Percentiles rank a stretch among this genome's conserved stretches.
phyloP scores from a whole-genome alignment of 495 filamentous ascomycete species.

The Penicillium ochrochloron region DNA sequence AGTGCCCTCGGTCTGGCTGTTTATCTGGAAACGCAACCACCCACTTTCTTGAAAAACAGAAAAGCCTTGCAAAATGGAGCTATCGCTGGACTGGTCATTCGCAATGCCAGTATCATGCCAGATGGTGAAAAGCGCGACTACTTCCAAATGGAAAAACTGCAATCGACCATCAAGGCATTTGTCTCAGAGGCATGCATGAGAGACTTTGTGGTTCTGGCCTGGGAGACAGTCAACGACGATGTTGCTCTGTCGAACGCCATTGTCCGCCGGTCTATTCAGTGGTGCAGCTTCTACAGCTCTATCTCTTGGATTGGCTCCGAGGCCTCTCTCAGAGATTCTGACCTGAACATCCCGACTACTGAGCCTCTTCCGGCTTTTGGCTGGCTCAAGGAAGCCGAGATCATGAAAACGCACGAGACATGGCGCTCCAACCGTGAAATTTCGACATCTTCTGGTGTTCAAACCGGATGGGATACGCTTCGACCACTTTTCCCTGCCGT shows the following conservation, averaged over 20 bases:
- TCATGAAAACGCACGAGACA: conserved; percentile 56
- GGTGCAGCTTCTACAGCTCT: conserved; percentile 62
- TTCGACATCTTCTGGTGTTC: conserved; percentile 14
- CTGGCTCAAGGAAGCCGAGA: conserved; percentile 58
- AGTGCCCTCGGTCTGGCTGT: conserved; percentile 46
- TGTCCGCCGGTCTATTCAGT: conserved; percentile 55
- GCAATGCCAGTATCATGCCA: conserved; percentile 54
- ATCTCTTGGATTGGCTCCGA: conserved; percentile 54
- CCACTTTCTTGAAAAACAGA: conserved; percentile 50
- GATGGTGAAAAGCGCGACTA: conserved; percentile 55
- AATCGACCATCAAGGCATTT: conserved; percentile 56
- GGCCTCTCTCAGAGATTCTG: conserved; percentile 47
- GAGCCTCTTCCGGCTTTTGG: conserved; percentile 59
- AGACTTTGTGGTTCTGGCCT: conserved; percentile 51
- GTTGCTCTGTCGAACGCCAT: conserved; percentile 54
- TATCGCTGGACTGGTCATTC: conserved; percentile 51
- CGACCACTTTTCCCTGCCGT: conserved; percentile 35
- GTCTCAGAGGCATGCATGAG: conserved; percentile 56
- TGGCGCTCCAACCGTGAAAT: conserved; percentile 54
- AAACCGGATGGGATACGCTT: conserved; percentile 37
- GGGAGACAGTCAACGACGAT: conserved; percentile 61
- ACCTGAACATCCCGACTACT: conserved; percentile 36
- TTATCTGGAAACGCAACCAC: conserved; percentile 55
- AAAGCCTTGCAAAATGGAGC: conserved; percentile 40
- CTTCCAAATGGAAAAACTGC: conserved; percentile 48